Conservation (phyloP, 108 stramenopile genomes). For the Poteriospumella lacustris region DNA sequence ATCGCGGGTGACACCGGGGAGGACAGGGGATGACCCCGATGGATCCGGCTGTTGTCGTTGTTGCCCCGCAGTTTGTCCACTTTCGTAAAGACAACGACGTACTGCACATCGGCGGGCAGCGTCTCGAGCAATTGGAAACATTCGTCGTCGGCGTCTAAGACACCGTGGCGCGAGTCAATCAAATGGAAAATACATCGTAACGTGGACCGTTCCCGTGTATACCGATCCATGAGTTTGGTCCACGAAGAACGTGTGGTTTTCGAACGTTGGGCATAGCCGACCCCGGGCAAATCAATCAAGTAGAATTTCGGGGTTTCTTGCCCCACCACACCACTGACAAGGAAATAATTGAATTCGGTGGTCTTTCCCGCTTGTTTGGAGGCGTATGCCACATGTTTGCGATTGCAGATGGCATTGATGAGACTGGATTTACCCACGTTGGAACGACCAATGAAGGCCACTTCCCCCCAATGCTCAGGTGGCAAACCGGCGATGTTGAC, state of each 20-base stretch:
- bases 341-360: slow-evolving; percentile 87
- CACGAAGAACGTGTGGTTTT: slow-evolving; percentile 67
- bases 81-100: slow-evolving; percentile 85
- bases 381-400: slow-evolving; percentile 80
- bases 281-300: slow-evolving; percentile 83
- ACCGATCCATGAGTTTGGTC: slow-evolving; percentile 69
- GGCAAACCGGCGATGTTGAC: slow-evolving; percentile 76
- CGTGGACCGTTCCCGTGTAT: slow-evolving; percentile 60
- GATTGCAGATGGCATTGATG: slow-evolving; percentile 80
- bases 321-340: slow-evolving; percentile 44
- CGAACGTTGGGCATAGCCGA: slow-evolving; percentile 82
- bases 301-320: slow-evolving; percentile 61
- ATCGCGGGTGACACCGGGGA: too few species aligned
- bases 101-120: slow-evolving; percentile 31
- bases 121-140: slow-evolving; percentile 69
- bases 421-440: slow-evolving; percentile 86
- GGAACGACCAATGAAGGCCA: slow-evolving; percentile 78
- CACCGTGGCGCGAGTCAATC: slow-evolving; percentile 81
- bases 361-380: slow-evolving; percentile 92
- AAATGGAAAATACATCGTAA: slow-evolving; percentile 80
- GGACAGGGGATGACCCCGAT: too few species aligned
- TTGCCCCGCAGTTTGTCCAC: slow-evolving; percentile 78
- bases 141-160: slow-evolving; percentile 73
- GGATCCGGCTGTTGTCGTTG: too few species aligned
- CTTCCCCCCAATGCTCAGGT: slow-evolving; percentile 69